Evolutionary conservation across 2,329 filamentous ascomycete species (phyloP), one percentile per base, ranked within the genome.

Genomic region (Aspergillus uvarum): DNA sequence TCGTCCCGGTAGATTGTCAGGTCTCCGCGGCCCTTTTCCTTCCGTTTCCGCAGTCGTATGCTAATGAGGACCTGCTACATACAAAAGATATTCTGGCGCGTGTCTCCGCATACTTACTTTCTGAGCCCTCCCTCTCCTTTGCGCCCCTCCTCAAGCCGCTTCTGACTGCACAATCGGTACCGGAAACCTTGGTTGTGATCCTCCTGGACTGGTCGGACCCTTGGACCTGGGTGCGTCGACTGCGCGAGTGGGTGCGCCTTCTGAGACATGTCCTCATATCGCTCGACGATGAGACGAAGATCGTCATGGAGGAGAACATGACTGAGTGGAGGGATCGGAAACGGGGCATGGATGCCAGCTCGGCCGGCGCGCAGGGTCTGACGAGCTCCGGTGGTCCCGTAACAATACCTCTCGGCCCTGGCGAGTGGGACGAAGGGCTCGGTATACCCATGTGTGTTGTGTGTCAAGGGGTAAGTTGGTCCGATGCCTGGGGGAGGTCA

Each of bases 181-280:
- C 91, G 31, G 89, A 96, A 74, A 96, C 91, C 51, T 84, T 96
- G 62, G 85, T 98, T 64, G 90, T 96, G 63, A 87, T 99, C 69
- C 81, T 99, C n/a, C 83, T 99, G 48, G 93, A 97, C 79, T 99
- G 95, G 95, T 89, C 90, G 60, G 87, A 95, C 72, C 95, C 95
- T 14, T 96, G 95, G 87, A 82, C 87, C 63, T 99, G 96, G 92
- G 84, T 97, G 72, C 86, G 91, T 60, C 89, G 96, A 76, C 81
- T 99, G 59, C 86, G 91, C 71, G 89, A 90, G 72, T 99, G 95
- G 95, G 87, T 98, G 62, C 84, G 92, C 50, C 83, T 98, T 29
- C 80, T 99, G 65, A 87, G 89, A 60, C 88, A 87, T 16, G 89
- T 96, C 12, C 85, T 94, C 58, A 82, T 88, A 59, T 89, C 87